These are phyloP conservation scores for Sordaria brevicollis DNA, from an alignment of 495 filamentous ascomycete species.

Conservation along the genomic window DNA sequence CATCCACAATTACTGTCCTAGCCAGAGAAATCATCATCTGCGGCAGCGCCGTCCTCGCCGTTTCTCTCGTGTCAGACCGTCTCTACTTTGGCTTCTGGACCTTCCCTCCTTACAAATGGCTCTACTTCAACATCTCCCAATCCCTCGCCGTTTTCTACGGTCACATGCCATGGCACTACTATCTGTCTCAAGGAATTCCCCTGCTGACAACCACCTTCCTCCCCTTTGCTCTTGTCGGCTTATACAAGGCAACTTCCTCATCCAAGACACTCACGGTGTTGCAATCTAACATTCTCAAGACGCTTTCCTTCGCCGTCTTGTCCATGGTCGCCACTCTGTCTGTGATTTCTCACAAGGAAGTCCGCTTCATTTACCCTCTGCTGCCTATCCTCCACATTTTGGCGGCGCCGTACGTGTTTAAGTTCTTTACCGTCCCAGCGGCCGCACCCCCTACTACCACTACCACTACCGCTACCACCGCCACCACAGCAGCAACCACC, in stretches of 20 bases:
- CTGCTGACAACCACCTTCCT: slow-evolving; percentile 76
- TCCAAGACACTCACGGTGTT: slow-evolving; percentile 20
- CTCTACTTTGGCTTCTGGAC: slow-evolving; percentile 81
- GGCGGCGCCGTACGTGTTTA: slow-evolving; percentile 52
- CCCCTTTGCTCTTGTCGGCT: slow-evolving; percentile 58
- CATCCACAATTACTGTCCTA: slow-evolving; percentile 41
- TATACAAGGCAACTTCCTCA: slow-evolving; percentile 41
- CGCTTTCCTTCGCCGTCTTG: slow-evolving; percentile 51
- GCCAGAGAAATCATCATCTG: slow-evolving; percentile 53
- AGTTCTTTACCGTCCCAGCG: slow-evolving; percentile 49
- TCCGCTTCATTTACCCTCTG: slow-evolving; percentile 92
- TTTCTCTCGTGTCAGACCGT: slow-evolving; percentile 62
- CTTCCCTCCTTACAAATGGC: slow-evolving; percentile 79
- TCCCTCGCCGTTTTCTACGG: slow-evolving; percentile 87
- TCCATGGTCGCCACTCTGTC: slow-evolving; percentile 56
- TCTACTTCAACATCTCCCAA: slow-evolving; percentile 86
- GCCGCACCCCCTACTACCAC: slow-evolving; percentile 5
- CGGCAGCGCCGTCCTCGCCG: slow-evolving; percentile 50
- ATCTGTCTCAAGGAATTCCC: slow-evolving; percentile 79
- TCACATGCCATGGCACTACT: slow-evolving; percentile 86
- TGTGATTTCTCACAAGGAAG: slow-evolving; percentile 88
- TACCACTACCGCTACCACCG: slow-evolving; percentile 7
- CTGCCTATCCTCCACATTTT: slow-evolving; percentile 78
- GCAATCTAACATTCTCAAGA: slow-evolving; percentile 36
- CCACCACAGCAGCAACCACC: slow-evolving; percentile 7